Base-by-base conservation (phyloP, 2,329 filamentous ascomycete genomes). In the Exophiala sideris region DNA sequence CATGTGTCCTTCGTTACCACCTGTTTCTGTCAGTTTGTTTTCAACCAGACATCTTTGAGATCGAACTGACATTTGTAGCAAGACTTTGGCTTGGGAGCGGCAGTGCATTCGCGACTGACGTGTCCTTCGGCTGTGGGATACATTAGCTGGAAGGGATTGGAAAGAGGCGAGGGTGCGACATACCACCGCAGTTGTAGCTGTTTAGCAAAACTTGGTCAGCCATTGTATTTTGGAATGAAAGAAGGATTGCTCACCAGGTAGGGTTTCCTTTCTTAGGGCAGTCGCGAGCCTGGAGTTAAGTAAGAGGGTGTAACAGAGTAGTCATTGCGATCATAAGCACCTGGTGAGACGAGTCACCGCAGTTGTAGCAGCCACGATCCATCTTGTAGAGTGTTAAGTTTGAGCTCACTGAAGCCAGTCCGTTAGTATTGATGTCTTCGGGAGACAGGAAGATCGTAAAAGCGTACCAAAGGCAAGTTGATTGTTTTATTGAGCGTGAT, bases 21-120 rank as follows among this genome's bases (percentile, higher is more conserved):
- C 62, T 62, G 47, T 87, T 91, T 67, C 86, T 77, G 88, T 79
- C 84, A 88, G 66, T 84, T 81, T 52, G 20, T 51, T 47, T 42
- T 51, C 9, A 24, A n/a, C 18, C 11, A 11, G 45, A 14, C 35
- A 36, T 18, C n/a, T 50, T 21, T 7, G 9, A 33, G 24, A 46
- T 20, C 53, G 47, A 45, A 62, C 62, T 46, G 32, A 64, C 76
- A 78, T 59, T 75, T 74, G 67, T 84, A 84, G 76, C 82, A 84
- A 47, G 80, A 77, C 71, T 83, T 91, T 76, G 96, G 90, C 80
- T 95, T 95, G 68, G 88, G 84, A 56, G 90, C 87, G 72, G 89
- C 85, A 60, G 87, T 85, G 81, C 92, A 97, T 71, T 97, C 92
- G 73, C 91, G 89, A 82, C 88, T 86, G 75, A 92, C 86, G 73